Evolutionary conservation across 148 eudicot species (phyloP), one percentile per base, ranked within the genome.

Genomic region (Camellia sinensis): DNA sequence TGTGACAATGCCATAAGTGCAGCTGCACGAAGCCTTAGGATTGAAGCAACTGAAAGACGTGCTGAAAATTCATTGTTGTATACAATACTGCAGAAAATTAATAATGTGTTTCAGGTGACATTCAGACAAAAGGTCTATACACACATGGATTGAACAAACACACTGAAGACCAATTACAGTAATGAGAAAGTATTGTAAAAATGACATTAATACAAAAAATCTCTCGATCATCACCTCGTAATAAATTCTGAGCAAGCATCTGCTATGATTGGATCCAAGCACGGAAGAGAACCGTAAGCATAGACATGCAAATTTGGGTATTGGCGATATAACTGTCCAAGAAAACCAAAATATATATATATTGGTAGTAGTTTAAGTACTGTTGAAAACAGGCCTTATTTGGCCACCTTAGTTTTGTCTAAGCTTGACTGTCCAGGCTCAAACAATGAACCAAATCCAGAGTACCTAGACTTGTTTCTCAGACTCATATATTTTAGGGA

Each of bases 201-300:
- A 18, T 9, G 5, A 18, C 14, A 69, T 40, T 6, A 46, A 62
- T 59, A 48, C 11, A 5, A 66, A 7, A n/a, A 73, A 61, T 2
- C 19, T 54, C 19, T n/a, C 66, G 53, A 73, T 48, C 72, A 45
- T 82, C 80, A 89, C 92, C 92, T 82, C 37, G 90, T 93, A 61
- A 89, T 75, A 80, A 93, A 91, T 82, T 87, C 72, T 44, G 94
- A 89, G 80, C 94, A 88, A 77, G 93, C 90, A 84, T 89, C 88
- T 73, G 97, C 97, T 66, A 88, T 50, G 67, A 86, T 78, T 53
- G 84, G 80, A 83, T 91, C 94, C 73, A 93, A 74, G 77, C 97
- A 93, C 18, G 97, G 97, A 88, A 93, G 97, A 63, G 97, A 91
- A 19, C 97, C 94, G 87, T 88, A 93, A 13, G 93, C 80, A 85